phyloP scores from a whole-genome alignment of 73 alveolate species.

The Paramecium tetraurelia region DNA sequence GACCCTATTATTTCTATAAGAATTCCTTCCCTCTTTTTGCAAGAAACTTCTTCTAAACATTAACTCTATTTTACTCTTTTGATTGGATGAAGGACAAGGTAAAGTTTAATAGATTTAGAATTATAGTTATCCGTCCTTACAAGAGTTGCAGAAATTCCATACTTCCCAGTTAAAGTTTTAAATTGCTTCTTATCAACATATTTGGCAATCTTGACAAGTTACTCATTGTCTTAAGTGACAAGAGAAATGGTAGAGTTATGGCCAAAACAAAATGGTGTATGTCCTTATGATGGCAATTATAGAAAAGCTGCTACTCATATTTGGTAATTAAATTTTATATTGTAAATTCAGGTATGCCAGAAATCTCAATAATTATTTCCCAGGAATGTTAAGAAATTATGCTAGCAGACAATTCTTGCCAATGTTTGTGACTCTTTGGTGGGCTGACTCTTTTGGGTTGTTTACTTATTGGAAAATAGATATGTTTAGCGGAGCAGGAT shows the following conservation, averaged over 20 bases:
- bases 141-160: constrained; percentile 58
- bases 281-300: constrained; percentile 77
- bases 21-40: constrained; percentile 74
- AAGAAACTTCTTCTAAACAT: constrained; percentile 64
- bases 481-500: constrained; percentile 61
- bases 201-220: constrained; percentile 62
- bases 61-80: constrained; percentile 65
- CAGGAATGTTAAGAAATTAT: constrained; percentile 69
- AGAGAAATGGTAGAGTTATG: constrained; percentile 82
- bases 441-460: constrained; percentile 73
- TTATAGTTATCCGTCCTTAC: not conserved
- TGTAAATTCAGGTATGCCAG: not conserved
- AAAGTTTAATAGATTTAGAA: not conserved
- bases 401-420: constrained; percentile 57
- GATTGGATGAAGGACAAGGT: constrained; percentile 76
- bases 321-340: constrained; percentile 64
- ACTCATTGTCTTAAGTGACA: constrained; percentile 62
- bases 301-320: constrained; percentile 72
- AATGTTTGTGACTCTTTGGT: constrained; percentile 65
- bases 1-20: constrained; percentile 73
- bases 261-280: constrained; percentile 80
- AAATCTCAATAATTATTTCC: constrained; percentile 66
- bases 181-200: constrained; percentile 62
- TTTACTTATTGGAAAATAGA: constrained; percentile 65
- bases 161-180: constrained; percentile 60